phyloP scores from a whole-genome alignment of 345 rosid genomes.

The Rhodamnia argentea region DNA sequence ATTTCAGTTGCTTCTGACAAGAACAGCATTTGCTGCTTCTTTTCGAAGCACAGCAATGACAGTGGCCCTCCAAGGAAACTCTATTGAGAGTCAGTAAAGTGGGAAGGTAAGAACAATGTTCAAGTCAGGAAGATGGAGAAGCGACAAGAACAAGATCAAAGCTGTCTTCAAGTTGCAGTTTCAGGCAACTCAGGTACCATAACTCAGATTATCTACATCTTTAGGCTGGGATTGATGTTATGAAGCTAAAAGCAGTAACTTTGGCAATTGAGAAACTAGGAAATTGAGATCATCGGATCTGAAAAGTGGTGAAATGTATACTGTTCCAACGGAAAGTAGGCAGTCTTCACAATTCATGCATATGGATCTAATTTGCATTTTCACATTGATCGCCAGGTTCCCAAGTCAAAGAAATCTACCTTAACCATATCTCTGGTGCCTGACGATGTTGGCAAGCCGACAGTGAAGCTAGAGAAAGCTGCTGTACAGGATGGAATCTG shows the following conservation, averaged over 20 bases:
- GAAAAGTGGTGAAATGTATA: background rate
- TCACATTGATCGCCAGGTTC: slow-evolving; percentile 50
- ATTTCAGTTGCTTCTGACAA: background rate
- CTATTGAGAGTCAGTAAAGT: background rate
- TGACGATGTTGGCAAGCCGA: slow-evolving; percentile 83
- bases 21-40: background rate
- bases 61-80: background rate
- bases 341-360: background rate
- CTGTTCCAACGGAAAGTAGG: background rate
- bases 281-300: background rate
- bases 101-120: slow-evolving; percentile 37
- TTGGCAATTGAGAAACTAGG: background rate
- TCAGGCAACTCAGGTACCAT: slow-evolving; percentile 86
- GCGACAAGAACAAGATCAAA: slow-evolving; percentile 88
- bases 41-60: background rate
- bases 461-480: slow-evolving; percentile 65
- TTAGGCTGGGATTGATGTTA: background rate
- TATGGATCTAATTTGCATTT: background rate
- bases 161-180: slow-evolving; percentile 80
- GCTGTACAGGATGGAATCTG: slow-evolving; percentile 64
- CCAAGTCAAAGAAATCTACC: slow-evolving; percentile 68
- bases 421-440: slow-evolving; percentile 83
- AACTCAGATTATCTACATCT: background rate
- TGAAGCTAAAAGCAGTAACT: background rate
- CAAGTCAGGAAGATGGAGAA: slow-evolving; percentile 87